These are phyloP conservation scores for Vigna nakashimae DNA, from an alignment of 306 rosid species.

Conservation along the genomic window DNA sequence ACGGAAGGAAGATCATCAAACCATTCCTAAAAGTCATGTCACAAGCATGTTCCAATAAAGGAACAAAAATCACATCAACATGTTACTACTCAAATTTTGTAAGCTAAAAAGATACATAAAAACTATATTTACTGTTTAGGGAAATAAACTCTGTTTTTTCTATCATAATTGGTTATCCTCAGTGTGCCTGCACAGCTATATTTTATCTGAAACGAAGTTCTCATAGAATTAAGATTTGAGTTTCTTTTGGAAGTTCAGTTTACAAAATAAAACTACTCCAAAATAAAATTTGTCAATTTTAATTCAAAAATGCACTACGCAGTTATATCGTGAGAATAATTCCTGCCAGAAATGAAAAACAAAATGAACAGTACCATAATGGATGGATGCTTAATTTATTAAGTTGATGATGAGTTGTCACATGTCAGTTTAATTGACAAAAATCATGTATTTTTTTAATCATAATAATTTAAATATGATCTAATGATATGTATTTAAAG, in stretches of 20 bases:
- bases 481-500: background rate
- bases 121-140: background rate
- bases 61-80: background rate
- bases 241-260: background rate
- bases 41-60: background rate
- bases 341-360: background rate
- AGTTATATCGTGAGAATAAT: no score
- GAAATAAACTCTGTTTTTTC: background rate
- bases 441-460: no score
- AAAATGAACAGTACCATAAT: background rate
- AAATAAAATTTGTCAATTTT: background rate
- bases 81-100: background rate
- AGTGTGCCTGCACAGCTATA: background rate
- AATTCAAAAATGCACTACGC: background rate
- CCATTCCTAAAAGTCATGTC: slow-evolving; percentile 1
- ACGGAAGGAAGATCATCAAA: background rate
- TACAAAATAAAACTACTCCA: no score
- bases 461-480: background rate
- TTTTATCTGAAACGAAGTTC: background rate
- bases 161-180: background rate
- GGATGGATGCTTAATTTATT: no score
- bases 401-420: no score
- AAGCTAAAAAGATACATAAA: background rate
- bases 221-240: background rate
- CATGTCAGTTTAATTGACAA: background rate